These are phyloP conservation scores for Paramecium caudatum DNA, from an alignment of 73 alveolate species.

Conservation along the genomic window DNA sequence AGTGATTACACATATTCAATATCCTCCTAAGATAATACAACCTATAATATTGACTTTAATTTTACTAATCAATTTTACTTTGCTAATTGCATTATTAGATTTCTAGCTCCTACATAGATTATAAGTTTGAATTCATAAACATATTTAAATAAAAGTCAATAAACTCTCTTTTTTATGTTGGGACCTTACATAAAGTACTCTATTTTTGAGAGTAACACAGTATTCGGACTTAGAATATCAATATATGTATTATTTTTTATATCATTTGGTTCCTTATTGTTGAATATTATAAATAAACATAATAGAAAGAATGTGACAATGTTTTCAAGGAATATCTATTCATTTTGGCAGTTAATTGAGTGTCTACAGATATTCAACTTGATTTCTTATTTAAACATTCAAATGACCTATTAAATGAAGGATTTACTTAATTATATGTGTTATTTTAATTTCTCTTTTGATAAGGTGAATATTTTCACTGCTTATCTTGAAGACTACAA, in stretches of 20 bases:
- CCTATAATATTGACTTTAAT: background rate
- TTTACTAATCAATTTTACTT: background rate
- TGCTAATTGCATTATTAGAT: background rate
- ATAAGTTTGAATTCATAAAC: background rate
- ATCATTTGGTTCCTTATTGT: background rate
- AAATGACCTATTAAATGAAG: constrained; percentile 3
- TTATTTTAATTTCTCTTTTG: constrained; percentile 11
- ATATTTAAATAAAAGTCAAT: no score
- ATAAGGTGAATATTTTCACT: background rate
- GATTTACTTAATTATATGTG: background rate
- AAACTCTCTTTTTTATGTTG: background rate
- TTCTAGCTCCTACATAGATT: no score
- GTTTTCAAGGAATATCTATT: background rate
- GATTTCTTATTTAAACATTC: background rate
- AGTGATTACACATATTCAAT: background rate
- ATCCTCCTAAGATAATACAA: background rate
- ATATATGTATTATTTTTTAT: background rate
- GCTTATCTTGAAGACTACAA: background rate
- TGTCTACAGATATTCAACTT: background rate
- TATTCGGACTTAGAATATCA: background rate
- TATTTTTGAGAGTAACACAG: background rate
- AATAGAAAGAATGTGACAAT: background rate
- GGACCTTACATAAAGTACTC: background rate
- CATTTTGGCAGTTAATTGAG: background rate
- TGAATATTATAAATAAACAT: background rate